Evolutionary conservation across 2,329 filamentous ascomycete species (phyloP).

Genomic region (Pleomassaria siparia): DNA sequence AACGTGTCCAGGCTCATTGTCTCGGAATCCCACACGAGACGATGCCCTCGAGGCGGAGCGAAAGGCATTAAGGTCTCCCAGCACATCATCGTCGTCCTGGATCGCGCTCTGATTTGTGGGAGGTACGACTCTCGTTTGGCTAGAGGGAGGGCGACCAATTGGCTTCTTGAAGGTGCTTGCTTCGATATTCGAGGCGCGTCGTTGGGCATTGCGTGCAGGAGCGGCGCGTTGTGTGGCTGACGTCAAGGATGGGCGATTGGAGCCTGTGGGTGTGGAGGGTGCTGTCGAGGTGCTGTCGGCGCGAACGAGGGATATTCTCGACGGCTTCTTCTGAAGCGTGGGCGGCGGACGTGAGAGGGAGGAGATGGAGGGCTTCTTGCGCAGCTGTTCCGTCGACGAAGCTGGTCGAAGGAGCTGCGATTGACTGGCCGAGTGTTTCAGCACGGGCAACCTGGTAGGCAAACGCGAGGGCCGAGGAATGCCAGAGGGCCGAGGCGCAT

Average conservation of each 20-base stretch:
- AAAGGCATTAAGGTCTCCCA: conserved; percentile 48
- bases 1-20: conserved; percentile 24
- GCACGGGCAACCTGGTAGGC: conserved; percentile 58
- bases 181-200: conserved; percentile 23
- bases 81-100: conserved; percentile 42
- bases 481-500: conserved; percentile 30
- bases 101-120: conserved; percentile 11
- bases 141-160: conserved; percentile 37
- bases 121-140: conserved; percentile 27
- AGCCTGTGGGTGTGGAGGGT: conserved; percentile 14
- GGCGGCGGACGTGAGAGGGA: conserved; percentile 12
- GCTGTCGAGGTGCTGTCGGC: conserved; percentile 23
- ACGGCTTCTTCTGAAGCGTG: conserved; percentile 35
- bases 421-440: conserved; percentile 37
- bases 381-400: conserved; percentile 49
- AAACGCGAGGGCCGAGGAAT: conserved; percentile 57
- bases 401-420: conserved; percentile 48
- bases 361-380: conserved; percentile 34
- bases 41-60: conserved; percentile 46
- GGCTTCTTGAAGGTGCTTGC: conserved; percentile 41
- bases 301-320: conserved; percentile 29
- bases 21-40: conserved; percentile 40
- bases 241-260: conserved; percentile 26
- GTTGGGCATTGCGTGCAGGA: conserved; percentile 18
- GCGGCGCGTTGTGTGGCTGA: conserved; percentile 25